Percentiles rank a stretch among this genome's conserved stretches.
These are phyloP conservation scores for Fusarium nematophilum DNA, from an alignment of 2,329 filamentous ascomycete genomes.

Conservation along the genomic window DNA sequence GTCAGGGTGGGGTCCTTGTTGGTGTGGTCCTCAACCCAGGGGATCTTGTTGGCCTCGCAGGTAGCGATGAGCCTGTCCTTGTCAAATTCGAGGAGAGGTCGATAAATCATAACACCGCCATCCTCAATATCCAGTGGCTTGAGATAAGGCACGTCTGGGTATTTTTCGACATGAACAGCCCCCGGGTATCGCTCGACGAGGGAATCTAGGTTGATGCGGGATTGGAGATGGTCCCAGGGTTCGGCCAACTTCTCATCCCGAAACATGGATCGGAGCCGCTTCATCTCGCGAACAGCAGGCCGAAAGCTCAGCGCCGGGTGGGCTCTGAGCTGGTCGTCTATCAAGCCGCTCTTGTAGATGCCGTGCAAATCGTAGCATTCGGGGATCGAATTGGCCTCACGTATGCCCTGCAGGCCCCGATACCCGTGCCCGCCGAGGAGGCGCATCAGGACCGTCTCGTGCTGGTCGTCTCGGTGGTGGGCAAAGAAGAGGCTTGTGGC, in stretches of 20 bases:
- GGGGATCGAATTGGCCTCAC: slow-evolving; percentile 74
- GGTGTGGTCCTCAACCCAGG: slow-evolving; percentile 87
- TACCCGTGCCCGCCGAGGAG: slow-evolving; percentile 74
- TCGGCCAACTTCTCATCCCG: slow-evolving; percentile 44
- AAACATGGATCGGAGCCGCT: slow-evolving; percentile 44
- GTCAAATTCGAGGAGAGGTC: slow-evolving; percentile 76
- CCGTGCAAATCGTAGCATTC: slow-evolving; percentile 83
- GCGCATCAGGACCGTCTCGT: slow-evolving; percentile 89
- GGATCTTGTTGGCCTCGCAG: slow-evolving; percentile 73
- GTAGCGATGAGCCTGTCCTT: slow-evolving; percentile 81
- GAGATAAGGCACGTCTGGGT: slow-evolving; percentile 46
- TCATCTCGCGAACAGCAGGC: slow-evolving; percentile 46
- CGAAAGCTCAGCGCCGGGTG: slow-evolving; percentile 54
- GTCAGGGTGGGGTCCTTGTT: slow-evolving; percentile 84
- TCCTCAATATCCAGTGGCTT: slow-evolving; percentile 62
- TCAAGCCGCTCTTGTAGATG: slow-evolving; percentile 72
- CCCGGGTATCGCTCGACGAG: slow-evolving; percentile 45
- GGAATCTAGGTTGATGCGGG: slow-evolving; percentile 31
- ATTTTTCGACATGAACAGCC: slow-evolving; percentile 27
- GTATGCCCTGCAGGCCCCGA: slow-evolving; percentile 80
- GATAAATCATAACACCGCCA: slow-evolving; percentile 73
- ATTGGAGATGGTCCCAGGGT: slow-evolving; percentile 15
- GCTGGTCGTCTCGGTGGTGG: slow-evolving; percentile 91
- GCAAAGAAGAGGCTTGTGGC: slow-evolving; percentile 77
- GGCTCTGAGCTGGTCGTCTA: slow-evolving; percentile 56